Percentiles rank a stretch among this genome's conserved stretches.
Evolutionary conservation across 164 flowering plant genomes (phyloP).

Genomic region (Magnolia changhungtana): DNA sequence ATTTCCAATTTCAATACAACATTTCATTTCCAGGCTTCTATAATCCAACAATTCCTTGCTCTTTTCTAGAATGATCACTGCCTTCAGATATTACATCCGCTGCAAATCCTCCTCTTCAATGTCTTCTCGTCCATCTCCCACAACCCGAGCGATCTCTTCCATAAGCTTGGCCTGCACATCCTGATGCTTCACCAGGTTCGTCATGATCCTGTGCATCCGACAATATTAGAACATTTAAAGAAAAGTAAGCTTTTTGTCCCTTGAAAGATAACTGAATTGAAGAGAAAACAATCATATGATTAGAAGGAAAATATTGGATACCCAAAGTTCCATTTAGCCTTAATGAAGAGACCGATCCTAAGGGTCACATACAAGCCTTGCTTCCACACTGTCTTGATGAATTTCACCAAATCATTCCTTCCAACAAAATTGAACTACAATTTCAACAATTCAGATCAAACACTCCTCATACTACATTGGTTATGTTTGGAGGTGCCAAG

Average conservation of each 20-base stretch:
- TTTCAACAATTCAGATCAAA: background rate
- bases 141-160: too few species aligned
- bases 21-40: too few species aligned
- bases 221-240: background rate
- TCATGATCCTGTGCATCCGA: background rate
- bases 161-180: too few species aligned
- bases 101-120: too few species aligned
- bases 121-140: too few species aligned
- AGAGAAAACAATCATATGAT: background rate
- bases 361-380: conserved; percentile 11
- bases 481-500: too few species aligned
- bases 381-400: conserved; percentile 5
- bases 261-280: background rate
- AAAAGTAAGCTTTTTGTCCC: background rate
- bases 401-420: conserved; percentile 10
- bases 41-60: too few species aligned
- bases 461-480: background rate
- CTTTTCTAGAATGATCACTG: too few species aligned
- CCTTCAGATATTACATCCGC: too few species aligned
- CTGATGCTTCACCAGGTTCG: too few species aligned
- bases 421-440: conserved; percentile 7
- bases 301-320: background rate
- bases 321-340: conserved; percentile 15
- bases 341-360: conserved; percentile 12
- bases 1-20: too few species aligned